phyloP scores from a whole-genome alignment of 78 protist species.

The slime mould (Dictyostelium discoideum) region dicty_2.7 NC_007091.3:4247001-4247500 shows the following conservation, averaged over 20 bases:
- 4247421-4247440: background rate
- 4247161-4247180: slow-evolving; percentile 1
- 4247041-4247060: background rate
- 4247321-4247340: background rate
- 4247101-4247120: background rate
- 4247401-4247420: background rate
- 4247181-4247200: background rate
- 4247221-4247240: background rate
- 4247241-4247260: background rate
- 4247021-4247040: background rate
- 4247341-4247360: background rate
- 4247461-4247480: background rate
- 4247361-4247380: background rate
- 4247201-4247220: background rate
- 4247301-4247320: background rate
- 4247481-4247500: background rate
- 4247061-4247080: background rate
- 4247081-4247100: background rate
- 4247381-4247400: background rate
- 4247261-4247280: background rate
- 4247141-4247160: background rate
- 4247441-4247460: background rate
- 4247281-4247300: background rate
- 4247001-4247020: background rate
- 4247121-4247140: background rate